A percentile compares a stretch with the other conserved stretches of the same genome.
Evolutionary conservation across 208 protist genomes (phyloP).

Genomic region (Polymyxa betae): DNA sequence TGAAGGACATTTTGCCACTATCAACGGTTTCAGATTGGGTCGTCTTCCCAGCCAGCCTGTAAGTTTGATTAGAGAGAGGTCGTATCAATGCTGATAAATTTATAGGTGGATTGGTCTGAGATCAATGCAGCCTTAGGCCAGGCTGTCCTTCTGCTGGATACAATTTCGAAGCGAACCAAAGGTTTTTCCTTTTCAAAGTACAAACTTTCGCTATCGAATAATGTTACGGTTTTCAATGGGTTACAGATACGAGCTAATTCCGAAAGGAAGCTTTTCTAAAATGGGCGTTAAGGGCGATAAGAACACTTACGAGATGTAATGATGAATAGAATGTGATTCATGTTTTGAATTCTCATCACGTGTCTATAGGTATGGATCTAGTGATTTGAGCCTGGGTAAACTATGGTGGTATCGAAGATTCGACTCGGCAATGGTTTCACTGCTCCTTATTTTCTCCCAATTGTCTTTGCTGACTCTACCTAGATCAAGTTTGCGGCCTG

Average conservation of each 20-base stretch:
- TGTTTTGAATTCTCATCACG: not conserved
- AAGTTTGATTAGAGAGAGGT: not conserved
- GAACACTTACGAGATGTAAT: not conserved
- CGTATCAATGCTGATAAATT: not conserved
- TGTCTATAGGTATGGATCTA: not conserved
- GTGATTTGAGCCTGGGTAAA: not conserved
- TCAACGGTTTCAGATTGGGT: constrained; percentile 62
- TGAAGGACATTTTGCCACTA: constrained; percentile 63
- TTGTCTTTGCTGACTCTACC: not conserved
- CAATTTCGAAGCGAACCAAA: constrained; percentile 56
- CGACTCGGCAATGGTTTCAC: not conserved
- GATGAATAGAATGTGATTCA: not conserved
- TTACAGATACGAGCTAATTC: not conserved
- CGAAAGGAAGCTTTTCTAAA: not conserved
- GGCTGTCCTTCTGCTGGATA: constrained; percentile 56
- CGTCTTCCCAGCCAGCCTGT: constrained; percentile 49
- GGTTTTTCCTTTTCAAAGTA: constrained; percentile 9
- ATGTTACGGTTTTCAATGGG: not conserved
- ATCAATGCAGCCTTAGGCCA: constrained; percentile 60
- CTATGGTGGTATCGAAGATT: constrained; percentile 1
- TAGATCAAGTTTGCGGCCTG: not conserved
- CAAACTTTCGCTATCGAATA: not conserved
- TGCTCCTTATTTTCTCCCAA: not conserved
- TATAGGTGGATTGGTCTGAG: constrained; percentile 56
- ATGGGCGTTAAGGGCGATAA: not conserved